Evolutionary conservation across 2,329 filamentous ascomycete genomes (phyloP).

Genomic region (Calonectria fujianensis): DNA sequence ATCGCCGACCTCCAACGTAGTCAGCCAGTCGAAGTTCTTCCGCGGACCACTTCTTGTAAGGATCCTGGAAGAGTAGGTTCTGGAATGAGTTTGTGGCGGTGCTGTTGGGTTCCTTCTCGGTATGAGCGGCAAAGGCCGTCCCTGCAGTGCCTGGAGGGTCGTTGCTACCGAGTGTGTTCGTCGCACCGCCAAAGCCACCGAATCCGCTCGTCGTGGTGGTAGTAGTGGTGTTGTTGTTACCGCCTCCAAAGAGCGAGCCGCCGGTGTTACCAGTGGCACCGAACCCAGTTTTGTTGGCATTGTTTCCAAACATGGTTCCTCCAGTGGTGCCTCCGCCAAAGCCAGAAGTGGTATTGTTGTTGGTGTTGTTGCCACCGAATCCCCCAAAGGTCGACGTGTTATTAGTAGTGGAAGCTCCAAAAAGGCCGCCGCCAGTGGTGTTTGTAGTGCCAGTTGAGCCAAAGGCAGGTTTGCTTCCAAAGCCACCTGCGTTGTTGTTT

Average conservation of each 20-base stretch:
- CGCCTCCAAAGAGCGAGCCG: slow-evolving; percentile 69
- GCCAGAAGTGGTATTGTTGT: slow-evolving; percentile 59
- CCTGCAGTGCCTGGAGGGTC: slow-evolving; percentile 82
- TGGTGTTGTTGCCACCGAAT: slow-evolving; percentile 62
- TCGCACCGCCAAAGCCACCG: slow-evolving; percentile 66
- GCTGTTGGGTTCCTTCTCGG: slow-evolving; percentile 83
- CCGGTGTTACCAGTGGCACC: slow-evolving; percentile 65
- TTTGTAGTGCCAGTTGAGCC: slow-evolving; percentile 67
- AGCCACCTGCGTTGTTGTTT: slow-evolving; percentile 59
- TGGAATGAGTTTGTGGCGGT: slow-evolving; percentile 80
- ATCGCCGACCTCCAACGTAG: slow-evolving; percentile 90
- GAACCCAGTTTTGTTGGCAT: slow-evolving; percentile 70
- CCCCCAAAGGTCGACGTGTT: slow-evolving; percentile 64
- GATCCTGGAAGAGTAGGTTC: slow-evolving; percentile 85
- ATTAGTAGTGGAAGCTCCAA: slow-evolving; percentile 64
- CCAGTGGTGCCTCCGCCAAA: slow-evolving; percentile 64
- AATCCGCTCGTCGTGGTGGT: slow-evolving; percentile 59
- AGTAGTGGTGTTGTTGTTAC: slow-evolving; percentile 51
- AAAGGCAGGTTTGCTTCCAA: slow-evolving; percentile 72
- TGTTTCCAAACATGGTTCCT: slow-evolving; percentile 72
- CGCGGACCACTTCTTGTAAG: slow-evolving; percentile 93
- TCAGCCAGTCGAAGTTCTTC: slow-evolving; percentile 89
- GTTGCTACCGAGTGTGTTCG: slow-evolving; percentile 71
- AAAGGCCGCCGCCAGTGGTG: slow-evolving; percentile 66
- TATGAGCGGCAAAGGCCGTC: slow-evolving; percentile 80